Evolutionary conservation across 1,284 basidiomycete genomes (phyloP).

Genomic region (Trichosporon sp.): DNA sequence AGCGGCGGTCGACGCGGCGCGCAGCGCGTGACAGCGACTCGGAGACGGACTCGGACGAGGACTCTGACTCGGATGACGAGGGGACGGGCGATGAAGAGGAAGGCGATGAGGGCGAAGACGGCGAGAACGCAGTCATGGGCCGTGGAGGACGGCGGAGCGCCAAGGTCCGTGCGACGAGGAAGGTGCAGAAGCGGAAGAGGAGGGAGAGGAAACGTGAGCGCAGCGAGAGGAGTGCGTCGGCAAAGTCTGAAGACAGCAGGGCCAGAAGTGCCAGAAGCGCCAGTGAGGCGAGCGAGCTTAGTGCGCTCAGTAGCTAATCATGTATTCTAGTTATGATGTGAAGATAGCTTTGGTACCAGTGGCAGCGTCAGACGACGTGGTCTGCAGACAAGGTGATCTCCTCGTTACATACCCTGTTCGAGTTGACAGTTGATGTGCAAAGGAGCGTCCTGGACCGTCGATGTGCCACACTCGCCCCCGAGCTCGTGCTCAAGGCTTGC

Average conservation of each 20-base stretch:
- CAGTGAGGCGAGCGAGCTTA: background rate
- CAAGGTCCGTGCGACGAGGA: constrained; percentile 31
- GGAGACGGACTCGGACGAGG: constrained; percentile 13
- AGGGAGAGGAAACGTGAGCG: background rate
- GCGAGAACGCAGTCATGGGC: constrained; percentile 27
- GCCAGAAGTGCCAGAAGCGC: background rate
- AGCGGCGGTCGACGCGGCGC: background rate
- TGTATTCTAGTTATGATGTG: constrained; percentile 3
- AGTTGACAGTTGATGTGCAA: no score
- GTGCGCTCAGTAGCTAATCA: background rate
- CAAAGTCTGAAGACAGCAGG: background rate
- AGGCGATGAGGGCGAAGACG: constrained; percentile 19
- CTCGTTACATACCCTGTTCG: no score
- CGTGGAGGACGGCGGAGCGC: constrained; percentile 39
- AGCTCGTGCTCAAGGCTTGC: no score
- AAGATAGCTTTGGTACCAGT: no score
- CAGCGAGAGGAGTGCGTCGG: background rate
- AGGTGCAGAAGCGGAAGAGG: background rate
- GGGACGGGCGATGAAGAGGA: constrained; percentile 17
- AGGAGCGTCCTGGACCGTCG: no score
- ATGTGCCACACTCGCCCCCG: no score
- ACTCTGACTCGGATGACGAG: constrained; percentile 23
- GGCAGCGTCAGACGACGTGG: no score
- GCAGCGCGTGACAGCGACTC: constrained; percentile 4
- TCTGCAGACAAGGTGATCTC: no score